phyloP scores from a whole-genome alignment of 768 basidiomycete genomes.

The Pleurotus djamor region DNA sequence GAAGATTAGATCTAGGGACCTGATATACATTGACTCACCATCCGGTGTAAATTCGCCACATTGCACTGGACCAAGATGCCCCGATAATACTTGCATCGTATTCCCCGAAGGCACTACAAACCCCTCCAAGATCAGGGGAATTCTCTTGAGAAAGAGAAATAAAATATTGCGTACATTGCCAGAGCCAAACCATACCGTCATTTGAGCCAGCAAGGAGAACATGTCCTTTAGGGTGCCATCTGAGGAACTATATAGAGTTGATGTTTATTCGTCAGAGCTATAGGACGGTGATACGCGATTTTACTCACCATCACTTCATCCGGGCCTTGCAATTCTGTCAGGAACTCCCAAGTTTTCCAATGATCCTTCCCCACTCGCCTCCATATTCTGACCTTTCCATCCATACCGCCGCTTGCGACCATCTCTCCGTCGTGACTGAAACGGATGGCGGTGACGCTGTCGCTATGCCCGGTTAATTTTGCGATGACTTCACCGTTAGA shows the following conservation, averaged over 20 bases:
- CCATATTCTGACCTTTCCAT: constrained; percentile 93
- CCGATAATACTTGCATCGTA: constrained; percentile 95
- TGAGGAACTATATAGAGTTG: constrained; percentile 62
- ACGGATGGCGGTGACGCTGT: constrained; percentile 77
- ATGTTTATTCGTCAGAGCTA: not conserved
- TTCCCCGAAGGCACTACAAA: constrained; percentile 87
- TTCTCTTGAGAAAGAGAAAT: not conserved
- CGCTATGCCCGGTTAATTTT: constrained; percentile 88
- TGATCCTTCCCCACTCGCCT: constrained; percentile 73
- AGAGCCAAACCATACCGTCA: constrained; percentile 94
- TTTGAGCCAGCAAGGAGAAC: constrained; percentile 91
- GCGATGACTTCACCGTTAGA: constrained; percentile 78
- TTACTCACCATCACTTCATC: constrained; percentile 89
- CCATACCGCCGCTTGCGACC: constrained; percentile 97
- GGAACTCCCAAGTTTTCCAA: constrained; percentile 88
- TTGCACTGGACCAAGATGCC: constrained; percentile 81
- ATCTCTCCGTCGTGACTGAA: constrained; percentile 92
- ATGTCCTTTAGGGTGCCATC: constrained; percentile 94
- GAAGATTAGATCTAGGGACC: constrained; percentile 6
- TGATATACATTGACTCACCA: constrained; percentile 38
- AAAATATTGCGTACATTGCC: constrained; percentile 71
- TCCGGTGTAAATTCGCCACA: constrained; percentile 92
- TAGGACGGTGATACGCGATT: not conserved
- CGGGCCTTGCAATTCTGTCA: constrained; percentile 89
- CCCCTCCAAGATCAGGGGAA: not conserved